Conservation (phyloP, 2,329 filamentous ascomycete species). For the Ophiostoma pallidulum region DNA sequence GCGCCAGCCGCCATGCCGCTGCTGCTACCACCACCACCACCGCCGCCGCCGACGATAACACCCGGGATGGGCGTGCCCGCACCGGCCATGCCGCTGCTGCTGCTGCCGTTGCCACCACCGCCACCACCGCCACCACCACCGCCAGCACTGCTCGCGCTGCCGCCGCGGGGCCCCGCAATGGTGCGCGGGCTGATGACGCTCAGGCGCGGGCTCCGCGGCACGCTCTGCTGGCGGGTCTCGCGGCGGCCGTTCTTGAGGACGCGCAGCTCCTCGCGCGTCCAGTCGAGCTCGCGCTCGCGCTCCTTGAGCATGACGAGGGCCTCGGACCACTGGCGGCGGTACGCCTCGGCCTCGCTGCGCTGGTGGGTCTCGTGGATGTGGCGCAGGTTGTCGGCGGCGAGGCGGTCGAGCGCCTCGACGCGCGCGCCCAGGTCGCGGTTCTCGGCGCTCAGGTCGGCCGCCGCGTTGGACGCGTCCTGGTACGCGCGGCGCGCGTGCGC, state of each 20-base stretch:
- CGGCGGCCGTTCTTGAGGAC: slow-evolving; percentile 39
- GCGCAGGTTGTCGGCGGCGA: slow-evolving; percentile 35
- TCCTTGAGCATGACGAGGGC: slow-evolving; percentile 36
- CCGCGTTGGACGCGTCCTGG: slow-evolving; percentile 44
- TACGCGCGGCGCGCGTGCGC: slow-evolving; percentile 51
- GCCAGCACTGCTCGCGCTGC: slow-evolving; percentile 13
- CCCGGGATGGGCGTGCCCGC: not conserved
- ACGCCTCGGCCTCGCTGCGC: slow-evolving; percentile 25
- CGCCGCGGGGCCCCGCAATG: slow-evolving; percentile 19
- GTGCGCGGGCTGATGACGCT: slow-evolving; percentile 43
- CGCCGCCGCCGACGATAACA: slow-evolving; percentile 6
- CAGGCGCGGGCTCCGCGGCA: slow-evolving; percentile 48
- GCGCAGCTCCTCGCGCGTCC: slow-evolving; percentile 39
- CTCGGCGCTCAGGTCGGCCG: slow-evolving; percentile 35
- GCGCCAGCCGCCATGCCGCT: not conserved
- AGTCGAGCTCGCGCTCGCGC: slow-evolving; percentile 41
- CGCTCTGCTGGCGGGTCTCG: slow-evolving; percentile 47
- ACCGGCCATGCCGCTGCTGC: slow-evolving; percentile 14
- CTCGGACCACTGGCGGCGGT: slow-evolving; percentile 31
- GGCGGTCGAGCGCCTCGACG: slow-evolving; percentile 31
- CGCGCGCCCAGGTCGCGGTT: slow-evolving; percentile 36
- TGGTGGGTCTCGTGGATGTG: slow-evolving; percentile 39
- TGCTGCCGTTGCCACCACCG: slow-evolving; percentile 22
- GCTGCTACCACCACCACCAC: slow-evolving; percentile 23
- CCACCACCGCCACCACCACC: slow-evolving; percentile 2